Evolutionary conservation across 2,329 filamentous ascomycete genomes (phyloP).

Genomic region (Pseudogymnoascus sp.): DNA sequence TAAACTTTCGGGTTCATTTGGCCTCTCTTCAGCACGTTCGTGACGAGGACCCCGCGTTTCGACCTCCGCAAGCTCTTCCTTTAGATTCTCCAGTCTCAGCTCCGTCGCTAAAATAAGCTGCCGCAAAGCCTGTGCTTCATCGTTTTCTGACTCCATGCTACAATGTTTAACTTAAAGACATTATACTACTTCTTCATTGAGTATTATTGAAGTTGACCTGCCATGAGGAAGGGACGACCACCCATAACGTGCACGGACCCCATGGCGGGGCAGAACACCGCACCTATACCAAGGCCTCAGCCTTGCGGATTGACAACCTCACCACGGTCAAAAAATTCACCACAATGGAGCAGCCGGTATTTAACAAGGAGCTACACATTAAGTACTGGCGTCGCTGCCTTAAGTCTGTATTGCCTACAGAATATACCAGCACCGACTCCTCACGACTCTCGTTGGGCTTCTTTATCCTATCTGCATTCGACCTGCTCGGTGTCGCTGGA

Average conservation of each 20-base stretch:
- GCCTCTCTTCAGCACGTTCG: slow-evolving; percentile 10
- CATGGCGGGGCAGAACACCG: slow-evolving; percentile 6
- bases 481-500: slow-evolving; percentile 63
- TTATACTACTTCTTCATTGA: background rate
- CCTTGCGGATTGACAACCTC: slow-evolving; percentile 3
- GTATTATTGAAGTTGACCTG: background rate
- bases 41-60: slow-evolving; percentile 17
- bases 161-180: background rate
- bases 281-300: slow-evolving; percentile 1
- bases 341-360: slow-evolving; percentile 28
- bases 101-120: slow-evolving; percentile 44
- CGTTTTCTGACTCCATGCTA: background rate
- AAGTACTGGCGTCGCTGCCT: slow-evolving; percentile 92
- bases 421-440: slow-evolving; percentile 84
- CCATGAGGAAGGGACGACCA: background rate
- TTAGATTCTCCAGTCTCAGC: slow-evolving; percentile 40
- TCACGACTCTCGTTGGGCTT: slow-evolving; percentile 84
- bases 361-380: slow-evolving; percentile 64
- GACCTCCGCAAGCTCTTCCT: slow-evolving; percentile 36
- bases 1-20: slow-evolving; percentile 8
- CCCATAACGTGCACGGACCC: background rate
- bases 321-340: background rate
- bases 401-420: slow-evolving; percentile 69
- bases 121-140: slow-evolving; percentile 28
- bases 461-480: slow-evolving; percentile 81